A percentile compares a stretch with the other conserved stretches of the same genome.
Evolutionary conservation across 2,329 filamentous ascomycete species (phyloP).

Genomic region (Cordyceps fumosorosea): DNA sequence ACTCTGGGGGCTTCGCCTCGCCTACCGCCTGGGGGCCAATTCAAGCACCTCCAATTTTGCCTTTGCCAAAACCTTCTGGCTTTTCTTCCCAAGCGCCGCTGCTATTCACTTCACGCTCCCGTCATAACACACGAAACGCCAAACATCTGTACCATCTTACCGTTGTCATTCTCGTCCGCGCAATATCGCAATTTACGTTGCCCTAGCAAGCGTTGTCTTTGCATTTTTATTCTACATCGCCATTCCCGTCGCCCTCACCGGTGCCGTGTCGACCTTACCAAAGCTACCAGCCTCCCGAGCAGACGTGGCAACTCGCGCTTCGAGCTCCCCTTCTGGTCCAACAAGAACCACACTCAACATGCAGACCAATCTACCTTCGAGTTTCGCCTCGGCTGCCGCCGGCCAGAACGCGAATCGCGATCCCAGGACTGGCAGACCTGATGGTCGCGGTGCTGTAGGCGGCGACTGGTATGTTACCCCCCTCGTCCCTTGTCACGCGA

Average conservation of each 20-base stretch:
- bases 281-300: conserved; percentile 10
- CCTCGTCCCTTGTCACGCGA: conserved; percentile 16
- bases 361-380: conserved; percentile 73
- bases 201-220: conserved; percentile 13
- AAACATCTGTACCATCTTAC: conserved; percentile 16
- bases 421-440: conserved; percentile 51
- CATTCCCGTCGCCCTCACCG: conserved; percentile 6
- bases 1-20: conserved; percentile 1
- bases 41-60: conserved; percentile 25
- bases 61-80: conserved; percentile 27
- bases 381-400: conserved; percentile 77
- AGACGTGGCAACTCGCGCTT: conserved; percentile 7
- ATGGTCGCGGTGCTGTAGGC: conserved; percentile 48
- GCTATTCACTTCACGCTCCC: conserved; percentile 8
- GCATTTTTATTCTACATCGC: conserved; percentile 9
- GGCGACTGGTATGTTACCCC: conserved; percentile 63
- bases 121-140: conserved; percentile 22
- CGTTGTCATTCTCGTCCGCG: conserved; percentile 6
- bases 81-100: conserved; percentile 21
- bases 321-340: not conserved
- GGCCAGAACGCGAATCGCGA: conserved; percentile 62
- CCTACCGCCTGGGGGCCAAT: conserved; percentile 12
- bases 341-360: conserved; percentile 31
- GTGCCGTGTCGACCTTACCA: conserved; percentile 3
- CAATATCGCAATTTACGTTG: conserved; percentile 9